Evolutionary conservation across 148 eudicot genomes (phyloP), one percentile per base, ranked within the genome.

Genomic region (Vaccinium corymbosum): DNA sequence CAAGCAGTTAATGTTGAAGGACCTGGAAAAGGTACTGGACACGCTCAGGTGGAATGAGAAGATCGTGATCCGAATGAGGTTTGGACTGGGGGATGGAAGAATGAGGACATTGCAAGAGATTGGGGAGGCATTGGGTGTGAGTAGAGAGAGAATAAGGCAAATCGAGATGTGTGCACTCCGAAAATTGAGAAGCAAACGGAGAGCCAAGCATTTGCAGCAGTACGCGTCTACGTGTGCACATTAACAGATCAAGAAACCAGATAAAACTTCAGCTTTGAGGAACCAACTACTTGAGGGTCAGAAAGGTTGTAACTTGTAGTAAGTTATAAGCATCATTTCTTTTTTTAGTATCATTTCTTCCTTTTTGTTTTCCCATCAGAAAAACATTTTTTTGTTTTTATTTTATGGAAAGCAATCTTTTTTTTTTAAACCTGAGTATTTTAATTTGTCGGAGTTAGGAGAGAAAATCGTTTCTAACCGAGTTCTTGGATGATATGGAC

Each of bases 71-170:
- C 84, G 88, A 83, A 91, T 94, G 97, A 87, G 99, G 74, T 97
- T 94, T 77, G 98, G 99, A 35, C 86, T 97, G 29, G 97, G 86
- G 15, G 96, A 94, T 80, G 97, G 96, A 84, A 90, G 95, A 78
- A 92, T 86, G 91, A 92, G 89, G 86, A 94, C 99, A 38, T 87
- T 97, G 87, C 98, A 93, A 89, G 99, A 97, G 89, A 93, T 97
- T 46, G 99, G 98, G 81, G 95, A 97, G 86, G 51, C 90, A 83
- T 86, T 97, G 94, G 95, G 97, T 11, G 95, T 97, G 52, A 97
- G 97, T 88, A 81, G 98, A 70, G 99, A 97, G 87, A 91, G 99
- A 89, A 88, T 97, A 73, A 91, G 99, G 83, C 98, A 94, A 90
- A 94, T 97, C 70, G 99, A 97, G 87, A 80, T 92, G 0, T 87